Evolutionary conservation across 1,284 basidiomycete species (phyloP).

Genomic region (Schizophyllum amplum): DNA sequence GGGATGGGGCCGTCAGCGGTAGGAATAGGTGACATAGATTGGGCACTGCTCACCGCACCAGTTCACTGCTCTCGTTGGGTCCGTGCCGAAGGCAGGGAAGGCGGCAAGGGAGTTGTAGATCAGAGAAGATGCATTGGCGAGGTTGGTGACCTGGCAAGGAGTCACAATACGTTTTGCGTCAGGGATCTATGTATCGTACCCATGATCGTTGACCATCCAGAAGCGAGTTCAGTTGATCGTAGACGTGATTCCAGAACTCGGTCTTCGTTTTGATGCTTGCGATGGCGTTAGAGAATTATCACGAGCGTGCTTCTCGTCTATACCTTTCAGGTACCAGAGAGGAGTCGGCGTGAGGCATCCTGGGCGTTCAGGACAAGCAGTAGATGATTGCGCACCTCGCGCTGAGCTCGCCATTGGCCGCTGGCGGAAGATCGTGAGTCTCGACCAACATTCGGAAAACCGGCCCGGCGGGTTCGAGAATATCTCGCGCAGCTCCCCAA

Average conservation of each 20-base stretch:
- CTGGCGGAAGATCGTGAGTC: not conserved
- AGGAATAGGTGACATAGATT: too few relatives aligned
- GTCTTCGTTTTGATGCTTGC: constrained; percentile 51
- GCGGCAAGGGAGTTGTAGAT: constrained; percentile 71
- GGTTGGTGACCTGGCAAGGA: constrained; percentile 63
- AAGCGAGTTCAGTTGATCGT: constrained; percentile 51
- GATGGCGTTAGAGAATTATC: not conserved
- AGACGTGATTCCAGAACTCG: constrained; percentile 74
- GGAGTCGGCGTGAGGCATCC: constrained; percentile 82
- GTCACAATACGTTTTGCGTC: not conserved
- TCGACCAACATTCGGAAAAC: not conserved
- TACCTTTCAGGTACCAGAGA: constrained; percentile 57
- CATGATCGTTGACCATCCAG: constrained; percentile 67
- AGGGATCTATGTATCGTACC: constrained; percentile 35
- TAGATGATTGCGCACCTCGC: not conserved
- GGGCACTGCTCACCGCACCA: constrained; percentile 68
- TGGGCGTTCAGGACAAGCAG: not conserved
- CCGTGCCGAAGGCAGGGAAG: constrained; percentile 59
- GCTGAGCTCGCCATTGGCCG: not conserved
- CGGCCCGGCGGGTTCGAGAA: not conserved
- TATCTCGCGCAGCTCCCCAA: too few relatives aligned
- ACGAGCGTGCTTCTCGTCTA: not conserved
- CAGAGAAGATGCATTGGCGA: constrained; percentile 74
- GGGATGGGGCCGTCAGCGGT: too few relatives aligned
- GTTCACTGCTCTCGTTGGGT: constrained; percentile 62